Conservation (phyloP, 371 early-diverging fungal species). For the Conidiobolus incongruus region DNA sequence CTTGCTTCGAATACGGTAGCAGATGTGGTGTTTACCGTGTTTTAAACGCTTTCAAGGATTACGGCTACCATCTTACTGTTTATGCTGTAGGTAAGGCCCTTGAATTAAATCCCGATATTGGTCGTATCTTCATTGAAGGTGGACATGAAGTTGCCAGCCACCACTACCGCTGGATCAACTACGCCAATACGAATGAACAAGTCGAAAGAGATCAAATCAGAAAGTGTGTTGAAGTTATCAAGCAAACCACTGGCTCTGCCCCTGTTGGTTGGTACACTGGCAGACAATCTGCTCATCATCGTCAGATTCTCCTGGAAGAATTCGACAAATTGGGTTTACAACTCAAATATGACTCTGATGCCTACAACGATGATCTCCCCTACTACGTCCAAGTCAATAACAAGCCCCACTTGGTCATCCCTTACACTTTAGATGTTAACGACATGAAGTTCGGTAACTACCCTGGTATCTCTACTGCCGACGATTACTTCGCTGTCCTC, state of each 20-base stretch:
- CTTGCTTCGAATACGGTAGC: slow-evolving; percentile 1
- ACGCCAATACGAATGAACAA: not conserved
- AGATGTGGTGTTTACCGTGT: not conserved
- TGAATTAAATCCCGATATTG: not conserved
- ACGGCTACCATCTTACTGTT: not conserved
- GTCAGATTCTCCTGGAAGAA: not conserved
- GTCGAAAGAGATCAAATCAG: not conserved
- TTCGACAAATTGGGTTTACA: not conserved
- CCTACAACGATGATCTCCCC: slow-evolving; percentile 3
- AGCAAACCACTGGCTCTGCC: not conserved
- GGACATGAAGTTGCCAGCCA: slow-evolving; percentile 1
- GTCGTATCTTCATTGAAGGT: not conserved
- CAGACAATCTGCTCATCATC: not conserved
- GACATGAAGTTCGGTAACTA: slow-evolving; percentile 2
- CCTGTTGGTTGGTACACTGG: slow-evolving; percentile 3
- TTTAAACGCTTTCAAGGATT: not conserved
- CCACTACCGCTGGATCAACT: slow-evolving; percentile 3
- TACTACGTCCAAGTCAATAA: not conserved
- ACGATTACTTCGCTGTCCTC: not conserved
- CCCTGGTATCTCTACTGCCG: not conserved
- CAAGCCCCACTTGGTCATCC: slow-evolving; percentile 1
- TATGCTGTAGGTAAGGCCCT: not conserved
- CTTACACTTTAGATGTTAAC: slow-evolving; percentile 2
- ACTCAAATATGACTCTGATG: slow-evolving; percentile 2
- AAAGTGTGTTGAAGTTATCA: not conserved